Conservation (phyloP, 257 asterid genomes). For the Paraleonurus japonicus region DNA sequence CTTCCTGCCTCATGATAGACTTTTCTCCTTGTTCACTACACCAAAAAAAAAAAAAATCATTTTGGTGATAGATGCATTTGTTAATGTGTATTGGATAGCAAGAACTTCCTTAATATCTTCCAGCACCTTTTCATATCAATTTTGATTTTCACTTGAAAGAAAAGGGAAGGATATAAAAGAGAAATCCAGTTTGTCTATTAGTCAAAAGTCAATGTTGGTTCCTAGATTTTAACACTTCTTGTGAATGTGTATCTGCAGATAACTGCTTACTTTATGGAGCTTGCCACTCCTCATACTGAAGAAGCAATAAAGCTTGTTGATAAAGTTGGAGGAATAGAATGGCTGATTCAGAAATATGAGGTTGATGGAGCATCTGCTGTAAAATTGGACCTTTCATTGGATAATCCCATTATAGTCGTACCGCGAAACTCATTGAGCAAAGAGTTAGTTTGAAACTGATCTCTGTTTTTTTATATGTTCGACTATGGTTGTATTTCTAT, state of each 20-base stretch:
- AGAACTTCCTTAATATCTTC: neutral
- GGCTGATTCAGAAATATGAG: constrained; percentile 96
- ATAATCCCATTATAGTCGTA: constrained; percentile 84
- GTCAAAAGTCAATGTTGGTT: constrained; percentile 8
- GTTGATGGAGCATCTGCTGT: constrained; percentile 96
- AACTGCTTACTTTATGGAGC: constrained; percentile 93
- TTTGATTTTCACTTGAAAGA: neutral
- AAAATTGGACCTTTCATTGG: constrained; percentile 91
- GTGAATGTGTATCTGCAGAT: constrained; percentile 51
- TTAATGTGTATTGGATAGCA: neutral
- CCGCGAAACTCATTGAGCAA: constrained; percentile 89
- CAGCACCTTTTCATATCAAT: constrained; percentile 3
- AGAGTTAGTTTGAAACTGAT: constrained; percentile 63
- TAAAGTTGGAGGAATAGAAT: constrained; percentile 98
- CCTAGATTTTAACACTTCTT: constrained; percentile 19
- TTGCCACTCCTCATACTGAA: constrained; percentile 95
- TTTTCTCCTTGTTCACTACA: constrained; percentile 1
- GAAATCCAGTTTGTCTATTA: neutral
- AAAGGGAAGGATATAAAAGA: neutral
- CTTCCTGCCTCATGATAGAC: constrained; percentile 3
- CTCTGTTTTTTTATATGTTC: constrained; percentile 15
- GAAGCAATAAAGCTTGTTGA: constrained; percentile 95
- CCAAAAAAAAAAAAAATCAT: neutral
- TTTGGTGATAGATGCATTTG: neutral
- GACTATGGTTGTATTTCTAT: constrained; percentile 16